Percentiles rank a stretch among this genome's conserved stretches.
phyloP scores from a whole-genome alignment of 805 yeast species.

The Candida parachauliodes region DNA sequence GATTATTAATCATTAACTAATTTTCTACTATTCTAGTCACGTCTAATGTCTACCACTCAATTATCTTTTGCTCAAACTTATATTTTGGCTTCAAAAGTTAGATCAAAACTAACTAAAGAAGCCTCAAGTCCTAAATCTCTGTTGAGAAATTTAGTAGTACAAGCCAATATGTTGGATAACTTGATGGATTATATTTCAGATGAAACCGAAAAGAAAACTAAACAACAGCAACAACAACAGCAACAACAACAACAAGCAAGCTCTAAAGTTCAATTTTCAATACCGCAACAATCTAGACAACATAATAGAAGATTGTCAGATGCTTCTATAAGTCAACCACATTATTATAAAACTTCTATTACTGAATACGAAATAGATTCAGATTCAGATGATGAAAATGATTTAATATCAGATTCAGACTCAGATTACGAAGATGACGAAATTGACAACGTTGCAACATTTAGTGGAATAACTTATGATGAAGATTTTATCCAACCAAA shows the following conservation, averaged over 20 bases:
- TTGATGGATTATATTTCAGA: constrained; percentile 50
- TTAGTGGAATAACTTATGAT: constrained; percentile 2
- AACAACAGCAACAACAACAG: constrained; percentile 5
- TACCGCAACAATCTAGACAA: constrained; percentile 10
- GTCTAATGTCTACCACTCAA: background rate
- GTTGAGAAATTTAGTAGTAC: constrained; percentile 57
- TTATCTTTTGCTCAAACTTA: constrained; percentile 51
- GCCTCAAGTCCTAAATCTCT: constrained; percentile 56
- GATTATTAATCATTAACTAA: no score
- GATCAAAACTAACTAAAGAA: constrained; percentile 58
- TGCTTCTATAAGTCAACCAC: constrained; percentile 13
- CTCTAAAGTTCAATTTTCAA: constrained; percentile 10
- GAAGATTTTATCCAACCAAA: background rate
- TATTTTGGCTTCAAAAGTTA: constrained; percentile 60
- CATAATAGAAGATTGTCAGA: constrained; percentile 4
- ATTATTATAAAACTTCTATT: constrained; percentile 24
- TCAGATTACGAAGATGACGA: constrained; percentile 4
- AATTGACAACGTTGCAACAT: constrained; percentile 1
- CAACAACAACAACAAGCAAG: constrained; percentile 7
- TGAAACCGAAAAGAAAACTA: constrained; percentile 25
- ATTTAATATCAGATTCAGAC: constrained; percentile 6
- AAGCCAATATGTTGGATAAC: constrained; percentile 67
- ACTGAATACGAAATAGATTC: constrained; percentile 39
- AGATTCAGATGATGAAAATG: constrained; percentile 19
- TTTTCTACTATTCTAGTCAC: no score